Evolutionary conservation across 2,329 filamentous ascomycete genomes (phyloP).

Genomic region (Graphiopsis chlorocephala): DNA sequence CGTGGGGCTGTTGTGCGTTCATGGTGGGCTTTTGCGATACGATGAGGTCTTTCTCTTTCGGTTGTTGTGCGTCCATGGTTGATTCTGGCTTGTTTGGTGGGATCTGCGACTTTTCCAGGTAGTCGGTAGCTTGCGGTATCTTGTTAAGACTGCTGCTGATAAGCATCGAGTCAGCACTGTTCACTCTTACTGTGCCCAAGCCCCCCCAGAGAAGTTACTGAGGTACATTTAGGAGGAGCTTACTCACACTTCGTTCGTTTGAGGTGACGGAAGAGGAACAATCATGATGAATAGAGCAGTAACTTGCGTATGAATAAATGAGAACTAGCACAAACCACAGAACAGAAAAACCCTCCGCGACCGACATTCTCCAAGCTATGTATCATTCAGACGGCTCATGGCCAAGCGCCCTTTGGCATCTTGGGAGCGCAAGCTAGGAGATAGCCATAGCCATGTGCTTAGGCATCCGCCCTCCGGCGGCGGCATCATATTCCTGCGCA

Average conservation of each 20-base stretch:
- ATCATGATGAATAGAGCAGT: not conserved
- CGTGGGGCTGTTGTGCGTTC: not conserved
- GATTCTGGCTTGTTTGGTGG: not conserved
- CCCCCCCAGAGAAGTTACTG: not conserved
- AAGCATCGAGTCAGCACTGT: not conserved
- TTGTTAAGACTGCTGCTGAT: not conserved
- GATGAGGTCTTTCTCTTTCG: not conserved
- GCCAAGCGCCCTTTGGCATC: not conserved
- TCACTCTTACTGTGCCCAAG: not conserved
- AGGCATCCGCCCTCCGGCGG: not conserved
- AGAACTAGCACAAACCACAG: not conserved
- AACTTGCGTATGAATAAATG: not conserved
- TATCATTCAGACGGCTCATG: not conserved
- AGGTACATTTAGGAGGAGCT: not conserved
- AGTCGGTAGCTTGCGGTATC: not conserved
- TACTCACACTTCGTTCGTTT: not conserved
- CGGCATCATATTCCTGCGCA: not conserved
- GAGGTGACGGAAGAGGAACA: not conserved
- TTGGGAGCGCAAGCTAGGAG: not conserved
- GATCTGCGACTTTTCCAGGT: not conserved
- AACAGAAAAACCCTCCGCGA: not conserved
- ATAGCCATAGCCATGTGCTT: conserved; percentile 5
- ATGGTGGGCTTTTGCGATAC: not conserved
- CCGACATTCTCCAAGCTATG: not conserved
- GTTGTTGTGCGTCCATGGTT: not conserved